Evolutionary conservation across 164 flowering plant genomes (phyloP).

Genomic region (Chloranthus sessilifolius): DNA sequence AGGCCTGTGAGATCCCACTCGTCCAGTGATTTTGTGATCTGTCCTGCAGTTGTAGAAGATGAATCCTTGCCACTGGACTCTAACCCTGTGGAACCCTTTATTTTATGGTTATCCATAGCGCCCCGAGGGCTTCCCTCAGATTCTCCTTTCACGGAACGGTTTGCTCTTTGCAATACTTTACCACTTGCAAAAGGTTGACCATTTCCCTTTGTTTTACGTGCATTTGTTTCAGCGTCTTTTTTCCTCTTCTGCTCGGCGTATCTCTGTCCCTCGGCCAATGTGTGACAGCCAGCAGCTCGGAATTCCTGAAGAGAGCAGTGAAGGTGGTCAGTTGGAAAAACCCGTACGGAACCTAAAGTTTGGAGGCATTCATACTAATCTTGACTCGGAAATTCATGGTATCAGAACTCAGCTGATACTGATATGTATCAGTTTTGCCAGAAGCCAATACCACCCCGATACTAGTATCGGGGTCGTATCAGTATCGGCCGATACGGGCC

Average conservation of each 20-base stretch:
- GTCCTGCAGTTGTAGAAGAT: constrained; percentile 21
- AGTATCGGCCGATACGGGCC: too few relatives aligned
- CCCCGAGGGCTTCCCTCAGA: constrained; percentile 39
- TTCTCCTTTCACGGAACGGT: constrained; percentile 34
- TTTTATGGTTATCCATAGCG: constrained; percentile 15
- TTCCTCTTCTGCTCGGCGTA: constrained; percentile 52
- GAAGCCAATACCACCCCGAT: too few relatives aligned
- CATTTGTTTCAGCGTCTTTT: constrained; percentile 62
- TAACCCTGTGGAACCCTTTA: constrained; percentile 24
- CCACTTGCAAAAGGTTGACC: constrained; percentile 41
- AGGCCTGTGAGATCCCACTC: constrained; percentile 76
- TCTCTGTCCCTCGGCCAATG: constrained; percentile 67
- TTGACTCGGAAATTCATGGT: too few relatives aligned
- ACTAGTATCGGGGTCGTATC: too few relatives aligned
- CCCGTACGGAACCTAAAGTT: background rate
- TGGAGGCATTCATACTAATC: too few relatives aligned
- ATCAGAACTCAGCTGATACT: too few relatives aligned
- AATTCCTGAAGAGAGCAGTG: constrained; percentile 50
- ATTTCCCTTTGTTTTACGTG: constrained; percentile 41
- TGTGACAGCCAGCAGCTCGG: constrained; percentile 75
- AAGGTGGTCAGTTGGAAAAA: background rate
- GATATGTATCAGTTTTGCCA: too few relatives aligned
- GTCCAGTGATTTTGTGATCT: constrained; percentile 29
- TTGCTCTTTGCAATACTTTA: constrained; percentile 40
- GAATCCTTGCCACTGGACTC: constrained; percentile 38